Evolutionary conservation across 768 basidiomycete species (phyloP).

Genomic region (Lactifluus rugatus): DNA sequence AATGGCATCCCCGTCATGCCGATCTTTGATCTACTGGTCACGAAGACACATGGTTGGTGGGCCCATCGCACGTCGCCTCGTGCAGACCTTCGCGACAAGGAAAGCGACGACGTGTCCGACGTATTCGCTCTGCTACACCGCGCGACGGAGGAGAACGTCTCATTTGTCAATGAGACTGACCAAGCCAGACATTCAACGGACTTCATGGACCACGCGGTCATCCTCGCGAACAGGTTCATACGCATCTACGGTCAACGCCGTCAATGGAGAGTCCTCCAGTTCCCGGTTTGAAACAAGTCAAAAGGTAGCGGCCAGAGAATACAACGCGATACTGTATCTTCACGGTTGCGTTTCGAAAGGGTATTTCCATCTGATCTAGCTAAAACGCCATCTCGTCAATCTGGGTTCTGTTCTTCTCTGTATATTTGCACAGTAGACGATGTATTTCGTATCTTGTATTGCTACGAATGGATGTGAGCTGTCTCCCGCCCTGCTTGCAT

Average conservation of each 20-base stretch:
- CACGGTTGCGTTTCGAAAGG: neutral
- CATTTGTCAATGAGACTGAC: neutral
- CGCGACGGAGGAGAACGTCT: neutral
- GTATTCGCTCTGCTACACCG: neutral
- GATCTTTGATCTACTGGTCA: conserved; percentile 2
- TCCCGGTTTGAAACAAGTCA: neutral
- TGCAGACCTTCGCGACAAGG: neutral
- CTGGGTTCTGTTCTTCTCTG: too few species aligned
- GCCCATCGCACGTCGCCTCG: neutral
- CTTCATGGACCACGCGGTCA: neutral
- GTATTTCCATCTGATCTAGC: too few species aligned
- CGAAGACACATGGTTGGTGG: conserved; percentile 12
- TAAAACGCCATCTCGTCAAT: too few species aligned
- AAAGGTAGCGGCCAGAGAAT: neutral
- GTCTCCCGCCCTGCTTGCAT: too few species aligned
- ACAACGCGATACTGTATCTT: neutral
- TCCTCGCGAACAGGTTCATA: neutral
- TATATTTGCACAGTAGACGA: too few species aligned
- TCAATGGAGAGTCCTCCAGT: neutral
- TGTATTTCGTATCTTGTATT: too few species aligned
- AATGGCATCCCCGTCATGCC: conserved; percentile 3
- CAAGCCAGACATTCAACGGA: neutral
- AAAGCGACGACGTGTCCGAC: neutral
- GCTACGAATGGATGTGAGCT: too few species aligned
- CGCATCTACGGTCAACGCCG: neutral